Evolutionary conservation across 108 stramenopile genomes (phyloP), one percentile per base, ranked within the genome.

Genomic region (Nitzschia sp.): DNA sequence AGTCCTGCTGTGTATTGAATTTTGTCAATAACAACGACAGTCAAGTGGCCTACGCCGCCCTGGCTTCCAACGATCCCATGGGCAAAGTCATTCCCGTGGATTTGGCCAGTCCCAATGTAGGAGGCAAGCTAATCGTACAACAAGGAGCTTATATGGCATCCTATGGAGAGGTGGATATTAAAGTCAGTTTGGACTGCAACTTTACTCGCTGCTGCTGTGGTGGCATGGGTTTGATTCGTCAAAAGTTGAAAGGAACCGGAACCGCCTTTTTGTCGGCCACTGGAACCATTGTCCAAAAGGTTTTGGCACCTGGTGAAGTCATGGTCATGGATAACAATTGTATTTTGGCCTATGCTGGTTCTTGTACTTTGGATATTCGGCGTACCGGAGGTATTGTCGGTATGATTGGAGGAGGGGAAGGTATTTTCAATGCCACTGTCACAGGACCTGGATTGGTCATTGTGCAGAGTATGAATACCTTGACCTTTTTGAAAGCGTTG

Each of bases 391-490:
- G 90, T 1, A 80, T 91, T 53, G 80, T 88, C 53, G 90, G 90
- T 56, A 88, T 92, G 51, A 52, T 94, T 39, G 89, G 91, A 61
- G 93, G 91, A n/a, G 91, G 91, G 15, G 89, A 92, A 44, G 93
- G 93, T 42, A 75, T 94, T 56, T 94, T 94, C 71, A 83, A 92
- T 48, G 83, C 93, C 0, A 89, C 86, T 6, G 51, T 94, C 37
- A 90, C 87, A 1, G 93, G 93, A 46, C 92, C 92, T 0, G 92
- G 92, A 8, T 69, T 80, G 22, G 88, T 84, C n/a, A 79, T 86
- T 69, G 74, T 91, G 3, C 90, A 91, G 51, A 79, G 84, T 40
- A 83, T 86, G 85, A 81, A 81, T 54, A 57, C 62, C 53, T 11
- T 14, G 11, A 21, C 61, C 40, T 67, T 81, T 39, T 26, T 68